phyloP scores from a whole-genome alignment of 345 rosid species.

The Bruguiera gymnorhiza region DNA sequence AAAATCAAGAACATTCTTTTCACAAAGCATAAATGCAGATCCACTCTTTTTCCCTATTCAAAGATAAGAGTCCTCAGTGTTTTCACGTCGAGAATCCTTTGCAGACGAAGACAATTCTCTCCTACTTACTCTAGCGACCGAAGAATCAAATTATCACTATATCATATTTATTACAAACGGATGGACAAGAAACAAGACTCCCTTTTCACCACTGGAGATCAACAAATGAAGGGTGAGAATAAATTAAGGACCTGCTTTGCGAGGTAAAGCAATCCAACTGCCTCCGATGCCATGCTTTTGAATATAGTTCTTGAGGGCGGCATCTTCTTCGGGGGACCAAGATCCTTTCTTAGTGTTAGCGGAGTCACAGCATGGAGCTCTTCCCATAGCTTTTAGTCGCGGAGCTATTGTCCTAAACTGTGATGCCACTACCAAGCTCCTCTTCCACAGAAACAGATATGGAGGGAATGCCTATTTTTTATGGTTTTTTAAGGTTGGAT shows the following conservation, averaged over 20 bases:
- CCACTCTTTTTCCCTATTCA: too few species aligned
- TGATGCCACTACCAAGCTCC: not conserved
- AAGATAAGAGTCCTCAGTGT: too few species aligned
- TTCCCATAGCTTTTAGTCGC: constrained; percentile 22
- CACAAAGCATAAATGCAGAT: too few species aligned
- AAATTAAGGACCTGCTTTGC: constrained; percentile 15
- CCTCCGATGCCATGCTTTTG: constrained; percentile 33
- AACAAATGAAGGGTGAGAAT: not conserved
- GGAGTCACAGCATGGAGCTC: constrained; percentile 38
- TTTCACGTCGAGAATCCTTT: too few species aligned
- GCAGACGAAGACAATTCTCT: too few species aligned
- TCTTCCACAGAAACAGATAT: too few species aligned
- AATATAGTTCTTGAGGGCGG: constrained; percentile 28
- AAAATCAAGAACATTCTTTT: too few species aligned
- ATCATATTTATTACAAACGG: too few species aligned
- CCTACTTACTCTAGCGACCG: too few species aligned
- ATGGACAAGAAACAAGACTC: too few species aligned
- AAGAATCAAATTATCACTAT: too few species aligned
- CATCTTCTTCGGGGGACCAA: constrained; percentile 44
- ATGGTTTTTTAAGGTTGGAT: constrained; percentile 5
- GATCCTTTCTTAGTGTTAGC: constrained; percentile 35
- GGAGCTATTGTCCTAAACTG: not conserved
- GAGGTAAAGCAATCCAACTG: constrained; percentile 39
- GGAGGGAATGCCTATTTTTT: not conserved
- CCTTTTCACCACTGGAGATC: not conserved